Evolutionary conservation across 768 basidiomycete genomes (phyloP).

Genomic region (Hericium rajendrae): DNA sequence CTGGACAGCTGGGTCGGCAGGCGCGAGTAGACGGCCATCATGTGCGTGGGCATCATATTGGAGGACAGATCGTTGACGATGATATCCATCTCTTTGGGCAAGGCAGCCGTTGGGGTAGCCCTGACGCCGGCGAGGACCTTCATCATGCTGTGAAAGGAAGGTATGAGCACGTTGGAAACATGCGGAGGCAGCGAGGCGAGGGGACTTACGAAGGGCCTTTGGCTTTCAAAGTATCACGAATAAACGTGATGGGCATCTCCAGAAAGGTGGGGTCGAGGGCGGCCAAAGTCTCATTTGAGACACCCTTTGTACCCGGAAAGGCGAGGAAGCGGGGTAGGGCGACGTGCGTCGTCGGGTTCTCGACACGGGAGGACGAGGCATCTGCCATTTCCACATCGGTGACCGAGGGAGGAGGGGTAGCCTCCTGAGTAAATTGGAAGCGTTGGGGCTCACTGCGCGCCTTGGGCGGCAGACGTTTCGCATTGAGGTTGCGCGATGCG

Average conservation of each 20-base stretch:
- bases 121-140: slow-evolving; percentile 7
- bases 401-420: neutral
- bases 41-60: slow-evolving; percentile 8
- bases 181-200: neutral
- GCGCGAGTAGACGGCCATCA: slow-evolving; percentile 12
- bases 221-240: neutral
- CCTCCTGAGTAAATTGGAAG: neutral
- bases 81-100: slow-evolving; percentile 8
- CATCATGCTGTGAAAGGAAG: slow-evolving; percentile 8
- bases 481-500: neutral
- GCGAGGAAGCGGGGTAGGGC: neutral
- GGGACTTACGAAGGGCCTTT: neutral
- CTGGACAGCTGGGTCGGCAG: slow-evolving; percentile 2
- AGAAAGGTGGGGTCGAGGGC: neutral
- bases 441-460: neutral
- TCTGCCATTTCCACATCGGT: slow-evolving; percentile 1
- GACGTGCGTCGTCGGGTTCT: neutral
- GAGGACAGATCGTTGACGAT: neutral
- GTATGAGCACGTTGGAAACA: neutral
- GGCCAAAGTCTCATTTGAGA: neutral
- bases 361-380: neutral
- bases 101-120: slow-evolving; percentile 1
- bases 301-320: neutral
- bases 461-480: neutral
- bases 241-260: neutral